Evolutionary conservation across 257 asterid species (phyloP), one percentile per base, ranked within the genome.

Genomic region (Euphrasia confusa): DNA sequence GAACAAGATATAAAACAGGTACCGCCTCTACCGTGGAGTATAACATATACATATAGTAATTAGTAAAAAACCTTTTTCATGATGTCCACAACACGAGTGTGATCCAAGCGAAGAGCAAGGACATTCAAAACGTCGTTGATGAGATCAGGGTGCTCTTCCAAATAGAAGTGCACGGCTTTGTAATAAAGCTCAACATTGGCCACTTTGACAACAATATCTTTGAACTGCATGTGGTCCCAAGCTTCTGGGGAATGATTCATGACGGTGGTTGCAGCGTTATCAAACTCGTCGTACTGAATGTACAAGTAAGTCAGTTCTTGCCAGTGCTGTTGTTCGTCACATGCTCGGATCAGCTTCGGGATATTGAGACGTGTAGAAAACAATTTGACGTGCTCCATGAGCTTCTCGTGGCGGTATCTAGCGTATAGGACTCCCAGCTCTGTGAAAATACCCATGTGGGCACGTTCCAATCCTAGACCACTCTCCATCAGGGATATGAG

Each of bases 181-280:
- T 94, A 94, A 76, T 94, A 94, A 40, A 94, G 80, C 83, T 94
- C 99, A 72, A 94, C 99, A 66, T 90, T 90, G 53, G 99, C 97
- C 66, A 94, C 99, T 84, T 94, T 94, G 69, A 87, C 97, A 59
- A 80, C 76, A 66, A 94, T 90, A 72, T 94, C 99, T 71, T 90
- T 94, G 84, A 94, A 90, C 81, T 94, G 99, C 99, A 94, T 85
- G 79, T 90, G 99, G 71, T 94, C 99, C 99, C 99, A 94, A 64
- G 99, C 99, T 81, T 89, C 97, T 49, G 99, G 99, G 39, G 99
- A 93, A 80, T 93, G 99, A 77, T 93, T 93, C 99, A 93, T 93
- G 79, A 93, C 97, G 2, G 97, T 90, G 4, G 99, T 87, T 53
- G 97, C 99, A 77, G 99, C 99, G 79, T 93, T 93, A 71, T 90